phyloP scores from a whole-genome alignment of 768 basidiomycete genomes.

The Podaxis sp. region DNA sequence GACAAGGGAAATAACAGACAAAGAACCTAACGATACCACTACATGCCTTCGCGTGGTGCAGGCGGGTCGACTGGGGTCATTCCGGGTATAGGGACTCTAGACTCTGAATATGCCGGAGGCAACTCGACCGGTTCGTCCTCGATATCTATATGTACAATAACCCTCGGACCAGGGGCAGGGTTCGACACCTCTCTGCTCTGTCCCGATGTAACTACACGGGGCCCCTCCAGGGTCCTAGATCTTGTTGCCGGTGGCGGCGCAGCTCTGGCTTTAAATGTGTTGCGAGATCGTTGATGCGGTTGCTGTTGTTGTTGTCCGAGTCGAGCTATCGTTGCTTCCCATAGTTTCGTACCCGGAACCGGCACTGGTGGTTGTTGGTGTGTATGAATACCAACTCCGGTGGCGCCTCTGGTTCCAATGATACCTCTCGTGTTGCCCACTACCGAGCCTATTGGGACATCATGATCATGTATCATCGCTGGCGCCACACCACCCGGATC shows the following conservation, averaged over 20 bases:
- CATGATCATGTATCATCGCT: background rate
- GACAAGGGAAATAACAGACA: background rate
- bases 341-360: background rate
- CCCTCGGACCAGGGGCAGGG: constrained; percentile 8
- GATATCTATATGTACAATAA: constrained; percentile 30
- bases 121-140: constrained; percentile 26
- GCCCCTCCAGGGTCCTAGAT: background rate
- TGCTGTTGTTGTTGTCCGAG: background rate
- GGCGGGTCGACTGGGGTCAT: constrained; percentile 14
- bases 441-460: background rate
- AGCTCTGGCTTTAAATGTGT: background rate
- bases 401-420: background rate
- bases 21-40: background rate
- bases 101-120: constrained; percentile 30
- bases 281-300: background rate
- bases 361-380: constrained; percentile 2
- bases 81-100: constrained; percentile 25
- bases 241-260: background rate
- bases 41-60: background rate
- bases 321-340: background rate
- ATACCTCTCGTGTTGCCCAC: background rate
- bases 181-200: background rate
- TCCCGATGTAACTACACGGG: background rate
- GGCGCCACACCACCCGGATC: background rate
- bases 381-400: background rate